Evolutionary conservation across 768 basidiomycete species (phyloP).

Genomic region (Myochromella boudieri): DNA sequence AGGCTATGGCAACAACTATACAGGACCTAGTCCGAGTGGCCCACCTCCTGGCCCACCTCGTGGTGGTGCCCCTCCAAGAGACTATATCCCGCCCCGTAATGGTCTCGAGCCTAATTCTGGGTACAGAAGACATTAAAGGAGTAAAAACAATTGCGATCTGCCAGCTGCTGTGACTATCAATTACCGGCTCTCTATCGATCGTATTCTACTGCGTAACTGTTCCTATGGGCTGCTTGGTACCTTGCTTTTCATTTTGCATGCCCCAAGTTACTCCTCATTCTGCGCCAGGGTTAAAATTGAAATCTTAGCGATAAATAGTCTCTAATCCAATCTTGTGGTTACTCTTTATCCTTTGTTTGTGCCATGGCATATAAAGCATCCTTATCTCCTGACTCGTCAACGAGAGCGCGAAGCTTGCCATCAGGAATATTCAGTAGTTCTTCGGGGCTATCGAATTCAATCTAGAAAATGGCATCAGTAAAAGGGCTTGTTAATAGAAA

Average conservation of each 20-base stretch:
- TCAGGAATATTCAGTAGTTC: constrained; percentile 51
- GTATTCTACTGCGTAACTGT: constrained; percentile 11
- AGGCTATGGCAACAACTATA: constrained; percentile 51
- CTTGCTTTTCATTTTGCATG: constrained; percentile 12
- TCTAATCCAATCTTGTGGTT: not conserved
- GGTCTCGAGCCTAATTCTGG: constrained; percentile 36
- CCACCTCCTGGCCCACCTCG: constrained; percentile 29
- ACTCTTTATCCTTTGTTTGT: constrained; percentile 2
- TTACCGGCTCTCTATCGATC: constrained; percentile 12
- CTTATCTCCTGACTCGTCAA: constrained; percentile 60
- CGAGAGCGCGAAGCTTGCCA: constrained; percentile 51
- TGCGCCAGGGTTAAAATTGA: not conserved
- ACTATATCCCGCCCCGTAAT: constrained; percentile 47
- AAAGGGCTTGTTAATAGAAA: not conserved
- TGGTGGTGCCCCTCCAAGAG: constrained; percentile 33
- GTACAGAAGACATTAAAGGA: constrained; percentile 38
- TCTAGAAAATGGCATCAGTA: constrained; percentile 17
- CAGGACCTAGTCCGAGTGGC: constrained; percentile 36
- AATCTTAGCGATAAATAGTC: constrained; percentile 1
- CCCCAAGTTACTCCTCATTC: not conserved
- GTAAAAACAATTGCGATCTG: constrained; percentile 6
- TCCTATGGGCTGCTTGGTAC: constrained; percentile 4
- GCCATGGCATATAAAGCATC: constrained; percentile 48
- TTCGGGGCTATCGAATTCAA: constrained; percentile 55
- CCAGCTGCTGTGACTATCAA: constrained; percentile 12